Base-by-base conservation (phyloP, 371 early-diverging fungal species). In the Lichtheimia ornata region DNA sequence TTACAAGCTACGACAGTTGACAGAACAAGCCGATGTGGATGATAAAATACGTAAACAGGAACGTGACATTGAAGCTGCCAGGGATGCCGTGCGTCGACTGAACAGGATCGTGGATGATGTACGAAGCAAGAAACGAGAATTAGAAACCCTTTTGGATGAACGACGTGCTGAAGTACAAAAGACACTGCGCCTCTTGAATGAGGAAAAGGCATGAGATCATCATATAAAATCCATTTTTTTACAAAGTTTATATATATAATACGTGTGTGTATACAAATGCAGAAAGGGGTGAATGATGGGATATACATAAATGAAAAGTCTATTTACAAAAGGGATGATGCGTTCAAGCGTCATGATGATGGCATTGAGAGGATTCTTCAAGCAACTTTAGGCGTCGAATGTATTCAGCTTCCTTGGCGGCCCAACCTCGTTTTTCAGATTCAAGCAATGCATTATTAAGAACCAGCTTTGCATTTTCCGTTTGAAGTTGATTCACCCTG, bases 361-460 rank as follows among this genome's bases (percentile, higher is more conserved):
- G 47, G 14, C 47, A 5, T n/a, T 22, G 47, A 2, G 18, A 18
- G 2, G 45, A 25, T 24, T 72, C 77, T 76, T 91, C 92, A 25
- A 91, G 77, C 35, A 76, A 76, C 30, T 73, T 77, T 49, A 93
- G 88, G 35, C 90, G 80, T 65, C 82, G 79, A 59, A 80, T 80
- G 54, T 92, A 85, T 56, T 88, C 89, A 15, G 67, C 71, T 69
- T 91, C 93, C 63, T 87, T 87, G 45, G 78, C 84, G 12, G 75
- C 50, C 61, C 84, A 78, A 30, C 75, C 73, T 35, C 67, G 72
- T 58, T 87, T 86, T 63, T 93, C 92, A 50, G 80, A 86, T 66
- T 91, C 92, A 30, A 92, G 70, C 12, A 93, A 82, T 11, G 92
- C 92, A 42, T 90, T 72, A 63, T 78, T 81, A 62, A 86, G 74